phyloP scores from a whole-genome alignment of 192 early-diverging fungal species.

The Dispira simplex region DNA sequence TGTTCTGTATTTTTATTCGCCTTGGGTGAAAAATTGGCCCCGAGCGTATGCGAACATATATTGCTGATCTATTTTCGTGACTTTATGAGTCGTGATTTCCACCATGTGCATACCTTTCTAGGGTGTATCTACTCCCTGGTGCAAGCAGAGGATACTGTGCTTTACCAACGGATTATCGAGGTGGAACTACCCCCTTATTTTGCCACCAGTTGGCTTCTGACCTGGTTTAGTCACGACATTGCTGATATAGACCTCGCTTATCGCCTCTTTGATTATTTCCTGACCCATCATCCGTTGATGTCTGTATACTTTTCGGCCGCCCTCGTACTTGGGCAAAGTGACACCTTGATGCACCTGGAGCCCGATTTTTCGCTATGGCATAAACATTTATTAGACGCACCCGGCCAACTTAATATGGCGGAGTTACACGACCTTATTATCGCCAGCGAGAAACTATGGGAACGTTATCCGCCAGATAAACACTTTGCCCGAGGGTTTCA shows the following conservation, averaged over 20 bases:
- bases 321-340: neutral
- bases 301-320: constrained; percentile 18
- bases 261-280: constrained; percentile 22
- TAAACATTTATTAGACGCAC: neutral
- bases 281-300: constrained; percentile 19
- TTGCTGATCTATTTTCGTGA: constrained; percentile 18
- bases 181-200: constrained; percentile 21
- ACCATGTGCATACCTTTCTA: constrained; percentile 13
- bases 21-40: constrained; percentile 12
- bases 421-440: neutral
- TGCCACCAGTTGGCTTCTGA: constrained; percentile 22
- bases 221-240: constrained; percentile 23
- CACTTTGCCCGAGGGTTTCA: constrained; percentile 2
- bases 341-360: neutral
- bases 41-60: constrained; percentile 2
- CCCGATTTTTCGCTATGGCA: neutral
- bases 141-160: neutral
- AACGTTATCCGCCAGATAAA: neutral
- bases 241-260: constrained; percentile 1
- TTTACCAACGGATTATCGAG: constrained; percentile 9
- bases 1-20: constrained; percentile 17
- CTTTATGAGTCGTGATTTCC: constrained; percentile 16
- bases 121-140: constrained; percentile 17
- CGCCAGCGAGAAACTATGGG: neutral
- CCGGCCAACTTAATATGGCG: neutral